Conservation (phyloP, 805 yeast species). For the Cyberlindnera maritima region DNA sequence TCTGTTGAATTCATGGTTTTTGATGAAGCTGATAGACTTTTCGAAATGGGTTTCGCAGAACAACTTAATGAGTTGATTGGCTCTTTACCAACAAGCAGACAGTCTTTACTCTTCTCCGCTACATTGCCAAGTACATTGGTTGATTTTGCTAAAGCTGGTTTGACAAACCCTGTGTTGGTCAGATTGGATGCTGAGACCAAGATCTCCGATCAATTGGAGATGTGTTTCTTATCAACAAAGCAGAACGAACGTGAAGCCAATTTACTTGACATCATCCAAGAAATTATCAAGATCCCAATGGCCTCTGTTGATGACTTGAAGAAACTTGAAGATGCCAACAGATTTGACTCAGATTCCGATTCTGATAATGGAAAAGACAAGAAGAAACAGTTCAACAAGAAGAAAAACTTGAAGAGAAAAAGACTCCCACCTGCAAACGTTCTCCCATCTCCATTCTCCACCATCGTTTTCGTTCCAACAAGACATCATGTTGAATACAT, state of each 20-base stretch:
- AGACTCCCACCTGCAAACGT: slow-evolving; percentile 77
- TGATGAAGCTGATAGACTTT: slow-evolving; percentile 96
- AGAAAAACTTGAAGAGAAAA: slow-evolving; percentile 44
- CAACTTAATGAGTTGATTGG: slow-evolving; percentile 88
- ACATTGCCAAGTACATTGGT: slow-evolving; percentile 90
- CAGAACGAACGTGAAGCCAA: slow-evolving; percentile 89
- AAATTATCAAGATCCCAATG: slow-evolving; percentile 78
- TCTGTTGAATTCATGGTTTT: slow-evolving; percentile 88
- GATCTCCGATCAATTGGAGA: slow-evolving; percentile 84
- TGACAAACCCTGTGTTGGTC: slow-evolving; percentile 86
- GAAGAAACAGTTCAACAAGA: slow-evolving; percentile 27
- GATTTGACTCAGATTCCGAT: slow-evolving; percentile 43
- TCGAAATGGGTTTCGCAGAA: slow-evolving; percentile 94
- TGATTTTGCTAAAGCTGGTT: slow-evolving; percentile 96
- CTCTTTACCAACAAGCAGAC: slow-evolving; percentile 77
- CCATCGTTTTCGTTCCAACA: slow-evolving; percentile 94
- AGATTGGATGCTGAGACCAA: slow-evolving; percentile 91
- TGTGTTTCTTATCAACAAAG: slow-evolving; percentile 82
- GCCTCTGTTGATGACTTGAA: slow-evolving; percentile 69
- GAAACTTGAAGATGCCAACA: slow-evolving; percentile 46
- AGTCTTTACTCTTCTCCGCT: slow-evolving; percentile 89
- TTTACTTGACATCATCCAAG: slow-evolving; percentile 70
- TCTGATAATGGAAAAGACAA: slow-evolving; percentile 42
- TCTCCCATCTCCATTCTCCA: slow-evolving; percentile 80
- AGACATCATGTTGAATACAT: slow-evolving; percentile 97